A percentile compares a stretch with the other conserved stretches of the same genome.
These are phyloP conservation scores for Hansenula lynferdii DNA, from an alignment of 1,139 yeast species.

Conservation along the genomic window DNA sequence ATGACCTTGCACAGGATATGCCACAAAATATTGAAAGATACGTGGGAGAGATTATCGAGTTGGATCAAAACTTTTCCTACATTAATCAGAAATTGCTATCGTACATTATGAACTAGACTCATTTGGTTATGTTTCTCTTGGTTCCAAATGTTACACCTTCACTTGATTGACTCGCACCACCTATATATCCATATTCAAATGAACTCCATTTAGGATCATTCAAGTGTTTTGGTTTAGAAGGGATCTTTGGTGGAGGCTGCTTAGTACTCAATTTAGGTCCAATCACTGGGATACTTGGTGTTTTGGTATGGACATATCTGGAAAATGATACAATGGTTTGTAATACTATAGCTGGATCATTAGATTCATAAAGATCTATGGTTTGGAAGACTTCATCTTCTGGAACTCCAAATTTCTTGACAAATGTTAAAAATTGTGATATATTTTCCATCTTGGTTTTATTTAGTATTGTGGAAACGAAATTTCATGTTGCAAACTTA, in stretches of 20 bases:
- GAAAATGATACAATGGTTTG: conserved; percentile 73
- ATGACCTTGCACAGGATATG: conserved; percentile 24
- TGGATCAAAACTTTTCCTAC: conserved; percentile 19
- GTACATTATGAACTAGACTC: conserved; percentile 12
- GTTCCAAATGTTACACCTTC: conserved; percentile 50
- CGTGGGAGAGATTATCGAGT: conserved; percentile 21
- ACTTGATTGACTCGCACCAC: conserved; percentile 47
- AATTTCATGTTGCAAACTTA: conserved; percentile 12
- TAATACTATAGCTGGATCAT: conserved; percentile 75
- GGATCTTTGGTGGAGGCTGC: conserved; percentile 34
- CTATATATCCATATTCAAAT: conserved; percentile 52
- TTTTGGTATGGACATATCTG: conserved; percentile 47
- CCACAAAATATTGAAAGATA: conserved; percentile 27
- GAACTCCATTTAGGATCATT: conserved; percentile 47
- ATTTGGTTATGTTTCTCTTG: conserved; percentile 36
- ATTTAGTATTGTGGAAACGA: not conserved
- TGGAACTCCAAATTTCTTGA: conserved; percentile 63
- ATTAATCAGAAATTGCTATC: conserved; percentile 21
- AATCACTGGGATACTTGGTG: conserved; percentile 40
- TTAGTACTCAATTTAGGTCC: conserved; percentile 42
- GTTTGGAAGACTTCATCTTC: conserved; percentile 85
- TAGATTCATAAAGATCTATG: conserved; percentile 66
- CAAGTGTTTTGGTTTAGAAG: conserved; percentile 31
- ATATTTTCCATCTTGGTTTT: conserved; percentile 68
- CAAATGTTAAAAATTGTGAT: conserved; percentile 59